phyloP scores from a whole-genome alignment of 768 basidiomycete species.

The Cystobasidiopsis lactophilus region DNA sequence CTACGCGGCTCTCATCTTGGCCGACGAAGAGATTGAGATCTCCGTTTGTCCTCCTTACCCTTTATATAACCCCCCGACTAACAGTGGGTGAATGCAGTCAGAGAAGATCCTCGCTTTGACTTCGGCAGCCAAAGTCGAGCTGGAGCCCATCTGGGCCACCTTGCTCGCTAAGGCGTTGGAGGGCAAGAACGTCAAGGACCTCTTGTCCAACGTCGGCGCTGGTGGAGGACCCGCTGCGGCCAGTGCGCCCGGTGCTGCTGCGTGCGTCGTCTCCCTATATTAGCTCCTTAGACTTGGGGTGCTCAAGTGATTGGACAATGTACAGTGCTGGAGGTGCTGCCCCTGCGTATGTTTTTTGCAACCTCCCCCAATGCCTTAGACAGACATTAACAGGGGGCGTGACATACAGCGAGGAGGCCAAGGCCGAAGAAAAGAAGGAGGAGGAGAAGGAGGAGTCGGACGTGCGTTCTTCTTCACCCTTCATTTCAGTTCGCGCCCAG shows the following conservation, averaged over 20 bases:
- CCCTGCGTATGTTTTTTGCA: neutral
- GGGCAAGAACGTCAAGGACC: constrained; percentile 90
- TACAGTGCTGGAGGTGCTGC: neutral
- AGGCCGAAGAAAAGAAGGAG: constrained; percentile 1
- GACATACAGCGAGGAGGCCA: neutral
- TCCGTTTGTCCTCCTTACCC: constrained; percentile 43
- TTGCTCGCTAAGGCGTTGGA: constrained; percentile 95
- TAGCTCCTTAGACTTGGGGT: neutral
- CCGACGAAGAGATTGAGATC: constrained; percentile 91
- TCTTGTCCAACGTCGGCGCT: constrained; percentile 81
- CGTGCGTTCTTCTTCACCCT: neutral
- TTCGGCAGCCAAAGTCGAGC: constrained; percentile 54
- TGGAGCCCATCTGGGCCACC: constrained; percentile 93
- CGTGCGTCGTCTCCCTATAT: constrained; percentile 32
- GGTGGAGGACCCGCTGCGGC: constrained; percentile 53
- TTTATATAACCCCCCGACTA: neutral
- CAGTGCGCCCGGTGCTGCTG: constrained; percentile 34
- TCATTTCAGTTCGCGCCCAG: constrained; percentile 25
- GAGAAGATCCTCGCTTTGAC: constrained; percentile 83
- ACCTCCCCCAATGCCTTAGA: too few relatives aligned
- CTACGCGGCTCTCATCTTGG: constrained; percentile 62
- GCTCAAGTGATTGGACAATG: neutral
- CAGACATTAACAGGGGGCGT: too few relatives aligned
- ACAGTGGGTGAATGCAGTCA: constrained; percentile 41
- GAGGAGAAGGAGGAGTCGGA: constrained; percentile 10